A percentile compares a stretch with the other conserved stretches of the same genome.
These are phyloP conservation scores for Xylariaceae sp. DNA, from an alignment of 2,329 filamentous ascomycete genomes.

Conservation along the genomic window DNA sequence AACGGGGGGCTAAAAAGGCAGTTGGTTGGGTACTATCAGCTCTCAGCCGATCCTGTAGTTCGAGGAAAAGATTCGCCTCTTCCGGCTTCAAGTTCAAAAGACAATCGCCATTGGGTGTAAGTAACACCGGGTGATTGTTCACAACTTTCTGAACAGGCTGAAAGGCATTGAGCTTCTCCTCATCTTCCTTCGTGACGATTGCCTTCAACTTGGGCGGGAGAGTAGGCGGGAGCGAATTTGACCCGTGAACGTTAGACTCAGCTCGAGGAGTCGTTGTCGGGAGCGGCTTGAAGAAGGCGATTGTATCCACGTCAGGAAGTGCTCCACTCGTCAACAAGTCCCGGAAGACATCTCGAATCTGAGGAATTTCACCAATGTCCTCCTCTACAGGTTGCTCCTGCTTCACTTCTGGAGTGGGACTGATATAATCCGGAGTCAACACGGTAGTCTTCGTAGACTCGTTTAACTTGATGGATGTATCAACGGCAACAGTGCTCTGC, in stretches of 20 bases:
- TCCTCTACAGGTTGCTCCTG: constrained; percentile 29
- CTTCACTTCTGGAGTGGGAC: constrained; percentile 25
- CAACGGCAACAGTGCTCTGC: constrained; percentile 26
- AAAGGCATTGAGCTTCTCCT: constrained; percentile 49
- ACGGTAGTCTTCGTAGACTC: constrained; percentile 34
- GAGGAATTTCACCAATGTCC: constrained; percentile 31
- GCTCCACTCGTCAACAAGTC: constrained; percentile 33
- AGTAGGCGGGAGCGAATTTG: constrained; percentile 33
- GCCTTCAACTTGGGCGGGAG: constrained; percentile 39
- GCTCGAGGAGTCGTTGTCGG: constrained; percentile 29
- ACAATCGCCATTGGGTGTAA: constrained; percentile 71
- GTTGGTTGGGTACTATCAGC: constrained; percentile 46
- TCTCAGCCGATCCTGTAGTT: constrained; percentile 57
- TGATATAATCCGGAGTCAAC: constrained; percentile 33
- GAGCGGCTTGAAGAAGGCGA: constrained; percentile 38
- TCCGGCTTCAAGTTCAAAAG: constrained; percentile 64
- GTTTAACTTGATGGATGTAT: constrained; percentile 32
- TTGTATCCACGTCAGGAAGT: constrained; percentile 33
- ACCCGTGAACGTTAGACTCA: constrained; percentile 28
- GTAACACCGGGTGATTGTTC: constrained; percentile 61
- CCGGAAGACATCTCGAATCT: constrained; percentile 34
- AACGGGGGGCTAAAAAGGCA: constrained; percentile 50
- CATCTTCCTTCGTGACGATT: constrained; percentile 49
- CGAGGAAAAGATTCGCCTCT: constrained; percentile 65
- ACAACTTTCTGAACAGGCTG: constrained; percentile 56